Evolutionary conservation across 352 stramenopile genomes (phyloP), one percentile per base, ranked within the genome.

Genomic region (Globisporangium parvum): DNA sequence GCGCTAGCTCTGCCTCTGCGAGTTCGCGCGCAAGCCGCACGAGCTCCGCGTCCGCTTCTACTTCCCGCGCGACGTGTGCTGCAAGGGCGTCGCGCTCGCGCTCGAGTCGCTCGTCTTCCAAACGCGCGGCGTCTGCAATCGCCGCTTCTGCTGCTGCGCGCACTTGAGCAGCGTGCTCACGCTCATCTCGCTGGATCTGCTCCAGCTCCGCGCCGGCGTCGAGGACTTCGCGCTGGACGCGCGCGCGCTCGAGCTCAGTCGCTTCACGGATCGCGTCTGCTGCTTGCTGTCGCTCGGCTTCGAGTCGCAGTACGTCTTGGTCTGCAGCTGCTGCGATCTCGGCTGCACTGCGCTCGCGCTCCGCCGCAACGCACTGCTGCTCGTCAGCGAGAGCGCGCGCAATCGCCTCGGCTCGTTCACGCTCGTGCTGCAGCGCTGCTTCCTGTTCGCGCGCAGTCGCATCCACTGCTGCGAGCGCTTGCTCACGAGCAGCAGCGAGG

Each of bases 201-300:
- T 24, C 51, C 20, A 63, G 50, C 18, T 63, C 40, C 14, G 50
- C 47, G 6, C 33, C 28, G 15, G 17, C 40, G 23, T 51, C 55
- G 23, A 51, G 26, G 0, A 28, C 21, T 47, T 65, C 52, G 18
- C 55, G 51, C 23, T 52, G 50, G 14, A 51, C 3, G 11, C 54
- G 59, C 45, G 59, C 47, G 6, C 47, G 18, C 24, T 5, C 73
- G 15, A 57, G 55, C 18, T 67, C 48, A 37, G 80, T 85, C 11
- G 71, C 63, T 44, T 73, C 28, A 10, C 24, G 48, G 12, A 42
- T 21, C 11, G 48, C 31, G 1, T 41, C n/a, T 0, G 14, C 18
- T 6, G 18, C 39, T 18, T n/a, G 39, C 39, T 18, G 15, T 6
- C 14, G 39, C 18, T 44, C 39, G 0, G 39, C 39, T 9, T 18